phyloP scores from a whole-genome alignment of 139 green algal species.

The Diplosphaera chodatii region DNA sequence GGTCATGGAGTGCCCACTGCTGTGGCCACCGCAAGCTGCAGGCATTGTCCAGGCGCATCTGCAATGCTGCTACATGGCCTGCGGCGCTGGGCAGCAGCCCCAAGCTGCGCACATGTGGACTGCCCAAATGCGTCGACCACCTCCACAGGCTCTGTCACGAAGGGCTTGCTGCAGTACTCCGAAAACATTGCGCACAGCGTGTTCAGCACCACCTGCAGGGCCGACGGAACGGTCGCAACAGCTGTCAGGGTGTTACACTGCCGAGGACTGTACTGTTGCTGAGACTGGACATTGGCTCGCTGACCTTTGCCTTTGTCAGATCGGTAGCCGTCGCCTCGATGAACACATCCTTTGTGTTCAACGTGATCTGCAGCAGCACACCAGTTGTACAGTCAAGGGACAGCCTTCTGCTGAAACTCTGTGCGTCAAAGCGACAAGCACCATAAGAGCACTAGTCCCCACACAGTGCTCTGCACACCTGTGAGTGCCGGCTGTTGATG shows the following conservation, averaged over 20 bases:
- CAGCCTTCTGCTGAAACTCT: neutral
- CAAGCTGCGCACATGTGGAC: conserved; percentile 16
- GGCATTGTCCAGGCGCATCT: too few relatives aligned
- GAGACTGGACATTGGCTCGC: conserved; percentile 54
- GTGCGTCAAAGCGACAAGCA: too few relatives aligned
- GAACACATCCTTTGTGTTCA: conserved; percentile 91
- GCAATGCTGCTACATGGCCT: neutral
- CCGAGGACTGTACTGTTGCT: too few relatives aligned
- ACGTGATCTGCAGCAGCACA: conserved; percentile 64
- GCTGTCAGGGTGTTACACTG: too few relatives aligned
- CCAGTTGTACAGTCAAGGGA: neutral
- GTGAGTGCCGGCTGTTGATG: conserved; percentile 94
- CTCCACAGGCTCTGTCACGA: conserved; percentile 91
- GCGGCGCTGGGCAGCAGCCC: neutral
- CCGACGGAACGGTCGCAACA: too few relatives aligned
- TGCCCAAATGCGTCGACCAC: conserved; percentile 76
- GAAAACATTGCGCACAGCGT: conserved; percentile 87
- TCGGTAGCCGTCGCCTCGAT: conserved; percentile 98
- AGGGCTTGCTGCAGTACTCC: conserved; percentile 83
- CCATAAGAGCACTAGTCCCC: conserved; percentile 4
- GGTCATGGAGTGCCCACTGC: too few relatives aligned
- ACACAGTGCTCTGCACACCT: too few relatives aligned
- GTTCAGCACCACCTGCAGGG: conserved; percentile 11
- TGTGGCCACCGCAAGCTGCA: too few relatives aligned
- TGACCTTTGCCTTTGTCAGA: conserved; percentile 93